Evolutionary conservation across 257 asterid genomes (phyloP), one percentile per base, ranked within the genome.

Genomic region (Coffea canephora): DNA sequence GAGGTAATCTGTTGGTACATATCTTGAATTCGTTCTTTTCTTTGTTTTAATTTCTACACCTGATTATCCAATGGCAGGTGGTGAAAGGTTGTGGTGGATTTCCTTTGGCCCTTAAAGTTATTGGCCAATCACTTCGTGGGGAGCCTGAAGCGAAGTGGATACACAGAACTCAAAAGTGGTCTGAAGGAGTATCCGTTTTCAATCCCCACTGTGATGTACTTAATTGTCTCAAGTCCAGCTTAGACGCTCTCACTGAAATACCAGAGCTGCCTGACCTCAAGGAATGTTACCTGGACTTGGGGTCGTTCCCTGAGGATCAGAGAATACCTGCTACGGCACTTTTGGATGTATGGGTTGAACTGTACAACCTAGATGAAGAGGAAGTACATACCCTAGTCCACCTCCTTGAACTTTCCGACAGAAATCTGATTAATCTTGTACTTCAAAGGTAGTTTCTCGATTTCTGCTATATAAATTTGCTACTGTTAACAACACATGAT

Each of bases 61-160:
- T 48, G 52, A 48, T 48, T 48, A 48, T 48, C 52, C 15, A 67
- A 25, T 67, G 71, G 71, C 78, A 86, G 89, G 84, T 78, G 75
- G 83, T 83, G 68, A 83, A 69, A 76, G 59, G 80, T 18, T 86
- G 89, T 64, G 82, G 84, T 1, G 85, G 89, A 75, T 83, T 78
- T 50, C 89, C 89, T 4, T 61, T 86, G 77, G 89, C 89, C 59
- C 87, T 86, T 76, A 81, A 46, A 76, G 89, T 83, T n/a, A 81
- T 86, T 25, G 87, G 87, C 39, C 62, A 55, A 62, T 83, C 89
- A 48, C 82, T 86, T 34, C 50, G 65, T 73, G 69, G 81, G 69
- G 62, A 81, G 70, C 82, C 72, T 39, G 89, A 86, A 80, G 70
- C 18, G 18, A 69, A 3, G 6, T 86, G 89, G 89, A 31, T 15